Evolutionary conservation across 805 yeast species (phyloP), one percentile per base, ranked within the genome.

Genomic region (Diddensiella transvaalensis): DNA sequence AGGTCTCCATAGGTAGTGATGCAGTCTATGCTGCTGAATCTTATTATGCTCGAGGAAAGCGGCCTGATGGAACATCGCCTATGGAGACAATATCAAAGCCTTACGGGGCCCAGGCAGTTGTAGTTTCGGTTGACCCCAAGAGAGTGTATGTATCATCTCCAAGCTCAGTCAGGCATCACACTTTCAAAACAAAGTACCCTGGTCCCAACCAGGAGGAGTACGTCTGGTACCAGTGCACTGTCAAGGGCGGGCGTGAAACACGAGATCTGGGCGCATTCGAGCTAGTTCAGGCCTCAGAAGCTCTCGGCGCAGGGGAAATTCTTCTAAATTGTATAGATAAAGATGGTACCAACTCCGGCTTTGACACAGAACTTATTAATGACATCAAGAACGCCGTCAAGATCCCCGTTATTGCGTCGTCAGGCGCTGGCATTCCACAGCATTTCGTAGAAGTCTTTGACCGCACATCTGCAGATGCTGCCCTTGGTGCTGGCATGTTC

Each of bases 401-500:
- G 0, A 85, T 95, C 42, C 99, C 99, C 0, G 97, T 93, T 2
- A 93, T 93, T 65, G 98, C 99, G 0, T 89, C 97, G 4, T 84
- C 95, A 53, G 99, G 99, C 47, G 99, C 99, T 3, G 99, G 99
- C 44, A 79, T 72, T 19, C 99, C 99, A 1, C 77, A 73, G 43
- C 98, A 93, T 69, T 93, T 93, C 64, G 80, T 79, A 54, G 88
- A 93, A 55, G 99, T 87, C 2, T 93, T 93, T 62, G 74, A 72
- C 40, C 73, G 83, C 40, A 89, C 97, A 13, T 74, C 77, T 3
- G 84, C 93, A 1, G 99, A 93, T 69, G 99, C 99, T 38, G 98
- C 99, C 15, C 75, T 93, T 36, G 99, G 99, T 33, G 99, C 99
- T 3, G 99, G 99, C 39, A 85, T 93, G 83, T 93, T 93, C 74